Base-by-base conservation (phyloP, 2,329 filamentous ascomycete genomes). In the Setomelanomma holmii region DNA sequence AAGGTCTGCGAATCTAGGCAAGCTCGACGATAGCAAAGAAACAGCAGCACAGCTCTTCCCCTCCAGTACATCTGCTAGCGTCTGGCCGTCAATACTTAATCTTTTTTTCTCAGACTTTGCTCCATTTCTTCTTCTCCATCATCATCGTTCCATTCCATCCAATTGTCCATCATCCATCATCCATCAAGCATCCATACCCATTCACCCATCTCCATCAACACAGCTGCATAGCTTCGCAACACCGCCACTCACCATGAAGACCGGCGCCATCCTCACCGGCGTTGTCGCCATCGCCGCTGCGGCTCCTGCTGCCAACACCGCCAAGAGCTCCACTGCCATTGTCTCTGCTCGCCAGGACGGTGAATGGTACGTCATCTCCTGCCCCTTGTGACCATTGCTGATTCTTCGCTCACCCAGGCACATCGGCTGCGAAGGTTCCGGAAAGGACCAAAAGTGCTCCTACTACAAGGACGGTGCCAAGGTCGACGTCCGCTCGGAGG, bases 131-230 rank as follows among this genome's bases (percentile, higher is more conserved):
- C 51, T 49, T 50, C 40, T 30, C 41, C 47, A 53, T 51, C 49
- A 40, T 41, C 56, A 52, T 47, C 22, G 45, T 38, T 45, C 48
- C 51, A 54, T 30, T 40, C 49, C 49, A 52, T 58, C 41, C 50
- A 33, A 22, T 39, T 47, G 40, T 40, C 22, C 39, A 46, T 48
- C 51, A 52, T 51, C 14, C 42, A 44, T 48, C 51, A 54, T 51
- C 53, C 52, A 58, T 39, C 46, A 38, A 40, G 38, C 35, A 60
- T 52, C 41, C 16, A 44, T 42, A 53, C 40, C 41, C 17, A 22
- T 22, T 36, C 8, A 30, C 19, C 36, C 50, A 46, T 48, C 33
- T 21, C 42, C 50, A 43, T 45, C 52, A 33, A 42, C 19, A 24
- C 43, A 40, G 30, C n/a, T 34, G 16, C 17, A 40, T 33, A 36